phyloP scores from a whole-genome alignment of 441 rosid genomes.

The Flueggea neowawraea region DNA sequence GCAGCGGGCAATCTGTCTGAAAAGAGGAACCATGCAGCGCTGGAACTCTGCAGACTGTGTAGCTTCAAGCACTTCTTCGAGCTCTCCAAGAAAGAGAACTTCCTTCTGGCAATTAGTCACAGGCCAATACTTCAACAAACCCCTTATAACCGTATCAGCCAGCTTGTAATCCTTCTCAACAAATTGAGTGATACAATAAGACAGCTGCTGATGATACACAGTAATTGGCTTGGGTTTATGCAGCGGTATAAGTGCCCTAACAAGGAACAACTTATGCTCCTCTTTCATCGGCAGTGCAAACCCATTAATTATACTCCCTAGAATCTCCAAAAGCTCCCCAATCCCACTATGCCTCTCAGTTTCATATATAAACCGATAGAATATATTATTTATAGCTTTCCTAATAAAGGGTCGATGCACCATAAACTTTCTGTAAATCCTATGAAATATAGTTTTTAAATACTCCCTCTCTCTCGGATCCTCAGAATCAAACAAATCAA shows the following conservation, averaged over 20 bases:
- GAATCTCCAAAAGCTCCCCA: constrained; percentile 88
- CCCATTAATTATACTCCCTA: constrained; percentile 94
- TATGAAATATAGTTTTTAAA: constrained; percentile 83
- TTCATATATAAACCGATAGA: constrained; percentile 84
- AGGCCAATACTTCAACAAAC: constrained; percentile 94
- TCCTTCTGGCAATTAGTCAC: constrained; percentile 86
- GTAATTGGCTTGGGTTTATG: constrained; percentile 85
- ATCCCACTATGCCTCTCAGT: constrained; percentile 86
- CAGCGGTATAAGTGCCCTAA: constrained; percentile 83
- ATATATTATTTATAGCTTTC: constrained; percentile 77
- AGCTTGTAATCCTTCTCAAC: constrained; percentile 91
- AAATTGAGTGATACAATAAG: constrained; percentile 85
- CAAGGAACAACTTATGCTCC: constrained; percentile 90
- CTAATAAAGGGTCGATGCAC: constrained; percentile 85
- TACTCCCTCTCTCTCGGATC: constrained; percentile 89
- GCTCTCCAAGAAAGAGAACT: constrained; percentile 88
- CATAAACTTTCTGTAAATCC: constrained; percentile 83
- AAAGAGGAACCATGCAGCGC: constrained; percentile 84
- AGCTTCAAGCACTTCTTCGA: constrained; percentile 94
- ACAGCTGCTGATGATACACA: constrained; percentile 80
- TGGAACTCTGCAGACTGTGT: constrained; percentile 91
- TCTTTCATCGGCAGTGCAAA: constrained; percentile 98
- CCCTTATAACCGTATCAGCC: constrained; percentile 86
- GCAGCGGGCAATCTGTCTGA: constrained; percentile 87
- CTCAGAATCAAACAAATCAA: constrained; percentile 86